Percentiles rank a stretch among this genome's conserved stretches.
phyloP scores from a whole-genome alignment of 257 asterid genomes.

The Oldenlandia corymbosa region DNA sequence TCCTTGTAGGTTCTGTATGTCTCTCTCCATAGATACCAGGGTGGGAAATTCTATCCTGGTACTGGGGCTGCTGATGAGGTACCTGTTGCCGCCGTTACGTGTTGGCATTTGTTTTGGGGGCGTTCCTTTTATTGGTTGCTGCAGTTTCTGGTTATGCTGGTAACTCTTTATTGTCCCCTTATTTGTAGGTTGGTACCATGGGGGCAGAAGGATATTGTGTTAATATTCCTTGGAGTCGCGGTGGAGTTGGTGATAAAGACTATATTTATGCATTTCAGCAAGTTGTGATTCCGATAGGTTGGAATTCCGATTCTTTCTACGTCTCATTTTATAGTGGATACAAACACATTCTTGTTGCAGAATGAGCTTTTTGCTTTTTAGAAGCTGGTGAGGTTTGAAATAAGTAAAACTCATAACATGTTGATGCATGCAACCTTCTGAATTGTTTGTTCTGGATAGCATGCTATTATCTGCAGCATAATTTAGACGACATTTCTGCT shows the following conservation, averaged over 20 bases:
- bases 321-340: not conserved
- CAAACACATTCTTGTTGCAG: not conserved
- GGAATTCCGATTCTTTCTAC: not conserved
- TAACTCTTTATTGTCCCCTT: not conserved
- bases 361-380: not conserved
- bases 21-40: conserved; percentile 94
- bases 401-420: not conserved
- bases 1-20: conserved; percentile 74
- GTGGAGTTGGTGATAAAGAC: conserved; percentile 97
- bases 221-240: conserved; percentile 89
- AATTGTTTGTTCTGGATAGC: not conserved
- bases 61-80: conserved; percentile 98
- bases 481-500: not conserved
- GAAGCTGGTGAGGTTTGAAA: not conserved
- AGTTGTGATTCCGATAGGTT: conserved; percentile 92
- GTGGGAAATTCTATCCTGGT: conserved; percentile 94
- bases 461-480: not conserved
- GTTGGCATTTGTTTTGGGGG: no score
- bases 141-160: not conserved
- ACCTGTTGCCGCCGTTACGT: conserved; percentile 15
- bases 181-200: conserved; percentile 75
- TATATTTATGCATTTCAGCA: conserved; percentile 89
- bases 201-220: conserved; percentile 97
- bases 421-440: not conserved
- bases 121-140: not conserved